These are phyloP conservation scores for Mucor circinelloides DNA, from an alignment of 371 early-diverging fungal species.

Conservation along the genomic window DNA sequence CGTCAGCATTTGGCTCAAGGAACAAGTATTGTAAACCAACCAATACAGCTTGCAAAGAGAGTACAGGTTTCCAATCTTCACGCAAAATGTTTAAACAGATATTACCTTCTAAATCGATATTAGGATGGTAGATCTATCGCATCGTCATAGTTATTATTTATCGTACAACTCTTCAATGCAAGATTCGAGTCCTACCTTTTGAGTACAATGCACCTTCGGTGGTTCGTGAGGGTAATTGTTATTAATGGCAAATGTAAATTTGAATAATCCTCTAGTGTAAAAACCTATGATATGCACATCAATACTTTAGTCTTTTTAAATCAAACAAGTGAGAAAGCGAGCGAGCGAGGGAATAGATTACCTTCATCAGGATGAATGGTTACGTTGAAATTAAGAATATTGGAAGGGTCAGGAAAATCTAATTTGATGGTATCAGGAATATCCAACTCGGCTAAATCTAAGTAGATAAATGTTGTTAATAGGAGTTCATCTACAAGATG, in stretches of 20 bases:
- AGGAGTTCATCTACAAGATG: not conserved
- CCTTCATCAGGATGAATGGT: constrained; percentile 91
- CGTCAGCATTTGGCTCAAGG: constrained; percentile 98
- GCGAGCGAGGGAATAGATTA: constrained; percentile 19
- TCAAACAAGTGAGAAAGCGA: not conserved
- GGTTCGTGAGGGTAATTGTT: constrained; percentile 98
- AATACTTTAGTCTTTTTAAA: not conserved
- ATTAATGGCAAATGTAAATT: constrained; percentile 89
- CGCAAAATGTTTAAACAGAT: constrained; percentile 99
- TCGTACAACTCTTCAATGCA: not conserved
- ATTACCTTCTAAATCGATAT: constrained; percentile 97
- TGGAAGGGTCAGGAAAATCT: constrained; percentile 78
- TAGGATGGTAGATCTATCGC: constrained; percentile 94
- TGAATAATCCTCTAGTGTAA: constrained; percentile 92
- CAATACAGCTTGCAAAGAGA: constrained; percentile 94
- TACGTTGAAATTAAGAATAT: constrained; percentile 85
- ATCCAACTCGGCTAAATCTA: constrained; percentile 87
- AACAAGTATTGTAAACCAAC: constrained; percentile 96
- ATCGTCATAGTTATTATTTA: not conserved
- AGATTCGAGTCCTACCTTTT: constrained; percentile 65
- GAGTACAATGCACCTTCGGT: constrained; percentile 95
- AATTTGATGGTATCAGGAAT: constrained; percentile 81
- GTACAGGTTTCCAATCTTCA: constrained; percentile 99
- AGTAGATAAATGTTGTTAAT: not conserved
- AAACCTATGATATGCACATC: constrained; percentile 64